Base-by-base conservation (phyloP, 164 flowering plant species). In the Magnolia officinalis region DNA sequence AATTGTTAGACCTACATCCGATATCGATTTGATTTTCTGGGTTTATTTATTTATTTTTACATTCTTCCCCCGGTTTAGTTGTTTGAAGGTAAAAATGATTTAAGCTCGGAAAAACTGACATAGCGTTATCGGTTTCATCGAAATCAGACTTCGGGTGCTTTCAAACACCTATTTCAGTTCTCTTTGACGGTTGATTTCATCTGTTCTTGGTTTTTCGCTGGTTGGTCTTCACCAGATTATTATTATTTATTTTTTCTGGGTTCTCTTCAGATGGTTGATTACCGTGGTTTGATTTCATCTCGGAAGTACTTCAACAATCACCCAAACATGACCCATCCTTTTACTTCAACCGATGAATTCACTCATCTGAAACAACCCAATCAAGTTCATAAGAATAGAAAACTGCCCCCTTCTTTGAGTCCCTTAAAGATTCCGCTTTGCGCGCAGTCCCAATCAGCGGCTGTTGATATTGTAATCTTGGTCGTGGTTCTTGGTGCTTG, bases 401-500 rank as follows among this genome's bases (percentile, higher is more conserved):
- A 81, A 78, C 52, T 26, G 9, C 73, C 79, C 71, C 83, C 65
- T 82, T 79, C 83, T 3, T 80, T 80, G 9, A 81, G 78, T 77
- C 83, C 81, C 13, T 4, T 70, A 16, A 84, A 79, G 14, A 74
- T 78, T 26, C 87, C 92, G 6, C 72, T 73, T 55, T 92, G 96
- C 67, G 82, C 84, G 16, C 85, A 83, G 73, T 87, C 90, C n/a
- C 85, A 82, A 70, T 85, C 86, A 14, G 98, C 91, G 4, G 85
- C 80, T 0, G 26, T 91, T 16, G 98, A 95, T 85, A 82, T 93
- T 20, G 75, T 92, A 24, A 87, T 92, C 63, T 80, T 93, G 80
- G 83, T 93, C 76, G 90, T 90, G 31, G 97, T 89, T 37, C 77
- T 95, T 68, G 79, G 83, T 64, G 94, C 98, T 72, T 83, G 74